Evolutionary conservation across 73 alveolate species (phyloP), one percentile per base, ranked within the genome.

Genomic region (Diophrys sp.): DNA sequence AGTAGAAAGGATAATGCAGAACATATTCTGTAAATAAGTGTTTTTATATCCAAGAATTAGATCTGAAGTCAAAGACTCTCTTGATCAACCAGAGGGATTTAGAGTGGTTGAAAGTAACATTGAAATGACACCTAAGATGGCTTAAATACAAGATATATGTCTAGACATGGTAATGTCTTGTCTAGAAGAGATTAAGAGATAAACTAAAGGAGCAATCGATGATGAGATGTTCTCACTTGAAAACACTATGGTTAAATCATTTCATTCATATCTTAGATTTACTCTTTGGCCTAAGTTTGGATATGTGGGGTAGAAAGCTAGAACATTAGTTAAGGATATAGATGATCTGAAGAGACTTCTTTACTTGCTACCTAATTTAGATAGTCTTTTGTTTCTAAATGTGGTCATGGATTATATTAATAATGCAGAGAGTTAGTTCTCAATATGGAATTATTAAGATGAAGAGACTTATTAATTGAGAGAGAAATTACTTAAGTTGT

Each of bases 21-120:
- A 56, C 8, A 70, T 74, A 31, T 67, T 55, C 26, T 78, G 71
- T 14, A 73, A 72, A 33, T 72, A 79, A 28, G 14, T 85, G 69
- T 31, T 56, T 24, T 56, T 85, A 1, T 85, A 76, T 31, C 93
- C 88, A 1, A 27, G 93, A 31, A 85, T 78, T 24, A 70, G 81
- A 33, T 31, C 33, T 27, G 69, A 68, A 31, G 81, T 85, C 31
- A 79, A 85, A 57, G 85, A 71, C 29, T 71, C 86, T 31, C 55
- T 83, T 8, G 85, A 83, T 54, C 31, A 77, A 33, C 72, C 32
- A 2, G 31, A 30, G 11, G 34, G 26, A 29, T 44, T 83, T 0
- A 33, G 76, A 70, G 81, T 83, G 14, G 26, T 44, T 67, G 91
- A 83, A 44, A 25, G 25, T 14, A 44, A 34, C 29, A 23, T 83